Conservation (phyloP, 345 rosid genomes). For the Corchorus olitorius region DNA sequence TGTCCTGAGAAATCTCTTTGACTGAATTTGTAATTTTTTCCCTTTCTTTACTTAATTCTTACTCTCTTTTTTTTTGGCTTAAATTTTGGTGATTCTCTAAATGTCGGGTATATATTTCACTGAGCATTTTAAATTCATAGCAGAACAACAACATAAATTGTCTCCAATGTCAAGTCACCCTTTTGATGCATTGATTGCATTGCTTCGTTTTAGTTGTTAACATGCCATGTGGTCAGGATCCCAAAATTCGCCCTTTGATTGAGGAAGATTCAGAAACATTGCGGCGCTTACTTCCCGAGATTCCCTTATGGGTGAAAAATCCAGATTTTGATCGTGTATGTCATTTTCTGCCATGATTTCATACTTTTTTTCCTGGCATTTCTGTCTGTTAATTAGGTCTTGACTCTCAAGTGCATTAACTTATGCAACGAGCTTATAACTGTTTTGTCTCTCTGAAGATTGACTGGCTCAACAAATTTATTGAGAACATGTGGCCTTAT, state of each 20-base stretch:
- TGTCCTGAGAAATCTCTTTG: background rate
- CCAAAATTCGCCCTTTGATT: conserved; percentile 64
- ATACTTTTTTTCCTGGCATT: background rate
- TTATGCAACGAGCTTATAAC: conserved; percentile 21
- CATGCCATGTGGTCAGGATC: conserved; percentile 51
- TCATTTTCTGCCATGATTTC: conserved; percentile 14
- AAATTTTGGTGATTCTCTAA: background rate
- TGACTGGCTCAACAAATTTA: conserved; percentile 91
- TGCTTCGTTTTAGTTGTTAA: conserved; percentile 14
- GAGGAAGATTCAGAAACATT: conserved; percentile 72
- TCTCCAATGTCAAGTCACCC: background rate
- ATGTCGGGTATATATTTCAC: background rate
- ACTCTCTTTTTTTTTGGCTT: too few relatives aligned
- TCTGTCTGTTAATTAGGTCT: background rate
- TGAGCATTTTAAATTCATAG: background rate
- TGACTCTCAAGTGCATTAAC: background rate
- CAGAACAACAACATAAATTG: background rate
- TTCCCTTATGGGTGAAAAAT: conserved; percentile 93
- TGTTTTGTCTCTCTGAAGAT: conserved; percentile 46
- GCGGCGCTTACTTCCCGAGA: conserved; percentile 76
- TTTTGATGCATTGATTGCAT: conserved; percentile 9
- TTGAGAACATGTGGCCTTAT: conserved; percentile 89
- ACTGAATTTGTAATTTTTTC: background rate
- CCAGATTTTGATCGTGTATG: conserved; percentile 96
- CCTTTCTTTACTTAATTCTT: background rate